Base-by-base conservation (phyloP, 768 basidiomycete genomes). In the Rhodotorula toruloides region DNA sequence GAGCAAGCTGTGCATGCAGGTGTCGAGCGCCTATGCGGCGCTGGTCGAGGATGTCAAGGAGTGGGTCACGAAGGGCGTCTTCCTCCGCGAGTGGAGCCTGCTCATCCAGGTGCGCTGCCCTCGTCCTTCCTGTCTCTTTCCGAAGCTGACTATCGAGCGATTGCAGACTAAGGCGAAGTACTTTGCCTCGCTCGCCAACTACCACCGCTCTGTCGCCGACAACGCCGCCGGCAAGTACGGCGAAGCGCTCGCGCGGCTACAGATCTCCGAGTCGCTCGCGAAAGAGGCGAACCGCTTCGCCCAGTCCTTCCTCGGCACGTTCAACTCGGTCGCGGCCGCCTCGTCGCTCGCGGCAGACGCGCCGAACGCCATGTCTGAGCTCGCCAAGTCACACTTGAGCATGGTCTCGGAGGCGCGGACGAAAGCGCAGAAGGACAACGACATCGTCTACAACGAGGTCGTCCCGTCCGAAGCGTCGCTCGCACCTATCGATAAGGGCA, bases 371-470 rank as follows among this genome's bases (percentile, higher is more conserved):
- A 83, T 98, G 58, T 78, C 82, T 36, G 91, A 93, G 58, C 86
- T 91, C 56, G 86, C 87, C 13, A 96, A 94, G 76, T 82, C 86
- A 0, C 91, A 93, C 69, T 80, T 86, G 8, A 84, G 87, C 9
- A 80, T 92, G 50, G 87, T 88, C 73, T 80, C 84, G 0, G 91
- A 94, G 71, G 84, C 84, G 65, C 86, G 85, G 75, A 79, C 78
- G 58, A 88, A 91, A 68, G 89, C 89, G 0, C 82, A 84, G 59
- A 86, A 88, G 58, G 92, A 96, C 79, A 98, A 98, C 77, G 94
- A 98, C 75, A 84, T 99, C 57, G 94, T 99, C 70, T 99, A 99
- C 80, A 91, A 98, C 75, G 90, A 90, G 7, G 83, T 93, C 61
- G 78, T 91, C 0, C 90, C 91, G 11, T 79, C 87, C 14, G 82